Base-by-base conservation (phyloP, 225 moss, liverwort and hornwort genomes). In the Rhytidiadelphus loreus region DNA sequence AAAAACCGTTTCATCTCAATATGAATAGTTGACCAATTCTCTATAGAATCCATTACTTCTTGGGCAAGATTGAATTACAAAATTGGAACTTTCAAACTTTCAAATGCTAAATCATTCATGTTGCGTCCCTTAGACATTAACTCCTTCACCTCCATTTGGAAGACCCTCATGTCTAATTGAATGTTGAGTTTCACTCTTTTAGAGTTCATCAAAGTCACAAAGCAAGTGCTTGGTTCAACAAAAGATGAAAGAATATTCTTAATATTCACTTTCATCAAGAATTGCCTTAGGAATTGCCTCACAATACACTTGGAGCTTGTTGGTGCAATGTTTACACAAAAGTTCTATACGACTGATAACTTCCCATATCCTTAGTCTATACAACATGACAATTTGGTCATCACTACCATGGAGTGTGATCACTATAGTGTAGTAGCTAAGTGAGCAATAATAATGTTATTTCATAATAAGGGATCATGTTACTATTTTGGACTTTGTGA, bases 1-100 rank as follows among this genome's bases (percentile, higher is more conserved):
- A 17, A 3, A 3, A 0, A 72, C 8, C 3, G 0, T 9, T 2
- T 72, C 16, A 44, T 44, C 3, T 44, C 2, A 0, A 6, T 44
- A 44, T 43, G 16, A 44, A 16, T 5, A 26, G 0, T 43, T 43
- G 16, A 70, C 16, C 2, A 72, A 0, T 5, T 72, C 2, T 72
- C 5, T 44, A 1, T 16, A 0, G 26, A 44, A 28, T 5, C 16
- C 1, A 5, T 72, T 9, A 44, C 28, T 5, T 43, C 26, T 1
- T 72, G 2, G 44, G 16, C 9, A 44, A 44, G 71, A 70, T 4
- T 41, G 14, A 39, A 70, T 24, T 70, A 41, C 1, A 1, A 41
- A 70, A 7, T 2, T 13, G 2, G 17, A 64, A 35, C 64, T 64
- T 35, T 65, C 18, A n/a, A 68, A 37, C 39, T 70, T 41, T 13